Conservation (phyloP, 306 rosid species). For the Phaseolus lunatus region DNA sequence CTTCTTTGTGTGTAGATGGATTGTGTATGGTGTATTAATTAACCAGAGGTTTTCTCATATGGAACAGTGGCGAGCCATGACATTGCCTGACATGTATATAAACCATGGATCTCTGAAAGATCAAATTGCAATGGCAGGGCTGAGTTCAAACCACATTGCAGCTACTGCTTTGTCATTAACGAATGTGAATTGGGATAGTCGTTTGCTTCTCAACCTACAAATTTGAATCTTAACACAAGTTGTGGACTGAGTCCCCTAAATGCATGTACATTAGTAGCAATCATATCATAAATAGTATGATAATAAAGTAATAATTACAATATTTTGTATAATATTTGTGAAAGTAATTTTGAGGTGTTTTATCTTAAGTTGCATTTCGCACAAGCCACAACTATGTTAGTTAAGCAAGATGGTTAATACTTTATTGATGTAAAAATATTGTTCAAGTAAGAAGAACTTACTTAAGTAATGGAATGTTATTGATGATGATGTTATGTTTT, state of each 20-base stretch:
- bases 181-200: constrained; percentile 44
- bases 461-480: no score
- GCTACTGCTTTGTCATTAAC: constrained; percentile 60
- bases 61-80: constrained; percentile 67
- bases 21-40: not conserved
- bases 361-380: no score
- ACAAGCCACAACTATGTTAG: no score
- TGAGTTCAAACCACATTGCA: constrained; percentile 66
- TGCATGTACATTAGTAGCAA: not conserved
- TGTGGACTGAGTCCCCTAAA: not conserved
- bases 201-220: constrained; percentile 42
- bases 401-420: no score
- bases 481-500: no score
- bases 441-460: no score
- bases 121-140: constrained; percentile 64
- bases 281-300: not conserved
- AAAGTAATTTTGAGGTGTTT: no score
- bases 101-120: constrained; percentile 68
- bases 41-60: not conserved
- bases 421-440: no score
- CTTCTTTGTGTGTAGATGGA: not conserved
- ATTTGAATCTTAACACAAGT: constrained; percentile 13
- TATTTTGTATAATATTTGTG: no score
- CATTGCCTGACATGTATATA: constrained; percentile 69
- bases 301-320: no score